Conservation (phyloP, 2,329 filamentous ascomycete genomes). For the Onygena corvina region DNA sequence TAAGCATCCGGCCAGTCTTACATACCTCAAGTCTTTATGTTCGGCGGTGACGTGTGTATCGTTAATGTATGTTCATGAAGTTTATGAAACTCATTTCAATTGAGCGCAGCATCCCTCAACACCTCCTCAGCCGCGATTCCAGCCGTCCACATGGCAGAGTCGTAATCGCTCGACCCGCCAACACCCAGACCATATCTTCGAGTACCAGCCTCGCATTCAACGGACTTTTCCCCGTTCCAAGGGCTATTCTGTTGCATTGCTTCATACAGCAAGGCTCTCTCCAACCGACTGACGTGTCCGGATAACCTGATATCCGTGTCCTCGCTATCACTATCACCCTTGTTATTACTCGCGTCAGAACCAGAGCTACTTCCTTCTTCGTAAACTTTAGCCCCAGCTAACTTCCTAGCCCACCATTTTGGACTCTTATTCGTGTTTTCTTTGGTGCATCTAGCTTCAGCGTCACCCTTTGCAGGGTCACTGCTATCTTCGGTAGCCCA, state of each 20-base stretch:
- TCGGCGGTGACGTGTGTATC: too few species aligned
- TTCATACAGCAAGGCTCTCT: slow-evolving; percentile 19
- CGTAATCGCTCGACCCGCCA: slow-evolving; percentile 12
- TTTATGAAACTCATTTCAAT: not conserved
- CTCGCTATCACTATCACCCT: not conserved
- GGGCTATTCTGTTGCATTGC: slow-evolving; percentile 4
- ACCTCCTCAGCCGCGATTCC: slow-evolving; percentile 15
- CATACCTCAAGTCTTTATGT: too few species aligned
- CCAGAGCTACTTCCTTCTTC: slow-evolving; percentile 6
- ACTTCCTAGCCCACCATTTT: slow-evolving; percentile 3
- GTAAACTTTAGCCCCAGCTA: not conserved
- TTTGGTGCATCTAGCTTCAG: not conserved
- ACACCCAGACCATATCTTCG: not conserved
- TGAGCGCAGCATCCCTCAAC: slow-evolving; percentile 11
- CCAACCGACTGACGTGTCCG: slow-evolving; percentile 19
- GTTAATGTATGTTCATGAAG: too few species aligned
- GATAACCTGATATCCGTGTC: slow-evolving; percentile 15
- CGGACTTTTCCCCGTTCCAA: not conserved
- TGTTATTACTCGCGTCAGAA: not conserved
- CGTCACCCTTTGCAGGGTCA: not conserved
- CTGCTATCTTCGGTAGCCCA: slow-evolving; percentile 18
- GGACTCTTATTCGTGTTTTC: slow-evolving; percentile 1
- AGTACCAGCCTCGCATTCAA: not conserved
- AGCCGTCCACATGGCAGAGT: slow-evolving; percentile 16
- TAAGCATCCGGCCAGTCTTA: too few species aligned